Evolutionary conservation across 495 filamentous ascomycete species (phyloP).

Genomic region (Glonium stellatum): DNA sequence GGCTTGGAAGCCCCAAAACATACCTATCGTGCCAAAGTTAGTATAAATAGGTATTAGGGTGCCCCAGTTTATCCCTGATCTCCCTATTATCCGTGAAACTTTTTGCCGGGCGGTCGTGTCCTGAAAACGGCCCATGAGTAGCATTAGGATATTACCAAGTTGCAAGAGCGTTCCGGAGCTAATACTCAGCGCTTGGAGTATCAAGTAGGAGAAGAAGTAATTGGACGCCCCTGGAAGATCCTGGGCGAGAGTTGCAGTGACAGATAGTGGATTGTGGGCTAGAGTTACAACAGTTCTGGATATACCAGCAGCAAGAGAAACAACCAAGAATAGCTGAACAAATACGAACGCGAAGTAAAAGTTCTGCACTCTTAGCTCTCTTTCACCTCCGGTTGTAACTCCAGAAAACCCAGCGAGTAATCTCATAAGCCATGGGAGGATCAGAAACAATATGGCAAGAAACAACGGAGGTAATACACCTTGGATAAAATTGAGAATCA

Average conservation of each 20-base stretch:
- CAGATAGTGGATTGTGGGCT: slow-evolving; percentile 46
- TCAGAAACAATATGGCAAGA: slow-evolving; percentile 67
- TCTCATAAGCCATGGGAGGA: slow-evolving; percentile 74
- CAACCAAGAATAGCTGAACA: slow-evolving; percentile 89
- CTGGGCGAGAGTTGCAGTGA: slow-evolving; percentile 59
- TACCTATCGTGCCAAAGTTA: slow-evolving; percentile 85
- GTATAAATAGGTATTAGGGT: slow-evolving; percentile 94
- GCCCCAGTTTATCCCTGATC: slow-evolving; percentile 81
- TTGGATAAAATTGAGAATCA: slow-evolving; percentile 65
- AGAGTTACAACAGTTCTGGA: slow-evolving; percentile 59
- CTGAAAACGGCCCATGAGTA: slow-evolving; percentile 62
- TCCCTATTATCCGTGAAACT: slow-evolving; percentile 72
- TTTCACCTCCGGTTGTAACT: slow-evolving; percentile 70
- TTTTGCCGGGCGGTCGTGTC: slow-evolving; percentile 87
- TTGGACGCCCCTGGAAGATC: slow-evolving; percentile 86
- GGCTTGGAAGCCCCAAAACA: slow-evolving; percentile 13
- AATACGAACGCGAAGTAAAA: slow-evolving; percentile 96
- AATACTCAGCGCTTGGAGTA: slow-evolving; percentile 83
- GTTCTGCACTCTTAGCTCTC: slow-evolving; percentile 75
- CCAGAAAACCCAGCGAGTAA: slow-evolving; percentile 71
- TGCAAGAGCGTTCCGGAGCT: slow-evolving; percentile 90
- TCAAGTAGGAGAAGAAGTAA: slow-evolving; percentile 98
- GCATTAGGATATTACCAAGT: slow-evolving; percentile 56
- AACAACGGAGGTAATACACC: slow-evolving; percentile 79
- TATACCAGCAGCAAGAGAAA: slow-evolving; percentile 79